Conservation (phyloP, 495 filamentous ascomycete species). For the Aspergillus nidulans region DNA sequence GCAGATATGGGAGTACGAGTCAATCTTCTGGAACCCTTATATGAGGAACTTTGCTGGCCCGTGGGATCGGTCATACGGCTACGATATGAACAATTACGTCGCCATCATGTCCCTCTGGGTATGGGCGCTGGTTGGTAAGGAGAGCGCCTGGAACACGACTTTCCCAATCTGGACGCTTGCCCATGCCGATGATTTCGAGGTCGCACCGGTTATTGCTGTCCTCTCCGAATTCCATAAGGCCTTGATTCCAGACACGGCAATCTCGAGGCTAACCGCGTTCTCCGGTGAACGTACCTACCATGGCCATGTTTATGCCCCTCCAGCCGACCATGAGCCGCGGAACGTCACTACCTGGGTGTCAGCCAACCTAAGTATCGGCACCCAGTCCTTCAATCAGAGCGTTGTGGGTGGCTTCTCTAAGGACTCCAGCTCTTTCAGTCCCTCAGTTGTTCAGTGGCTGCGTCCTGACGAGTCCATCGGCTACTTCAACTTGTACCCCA, state of each 20-base stretch:
- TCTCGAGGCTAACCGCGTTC: slow-evolving; percentile 27
- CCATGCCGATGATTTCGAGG: slow-evolving; percentile 36
- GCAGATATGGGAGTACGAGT: slow-evolving; percentile 8
- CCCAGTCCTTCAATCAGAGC: slow-evolving; percentile 32
- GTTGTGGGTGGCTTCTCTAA: slow-evolving; percentile 33
- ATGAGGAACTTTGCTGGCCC: slow-evolving; percentile 39
- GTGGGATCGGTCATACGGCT: slow-evolving; percentile 42
- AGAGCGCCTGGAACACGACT: slow-evolving; percentile 9
- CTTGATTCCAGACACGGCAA: slow-evolving; percentile 15
- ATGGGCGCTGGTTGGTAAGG: slow-evolving; percentile 32
- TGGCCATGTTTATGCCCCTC: slow-evolving; percentile 33
- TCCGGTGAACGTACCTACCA: slow-evolving; percentile 32
- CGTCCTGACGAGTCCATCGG: slow-evolving; percentile 14
- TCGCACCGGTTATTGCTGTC: slow-evolving; percentile 32
- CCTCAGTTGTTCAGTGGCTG: slow-evolving; percentile 35
- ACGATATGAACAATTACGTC: slow-evolving; percentile 40
- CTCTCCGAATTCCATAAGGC: slow-evolving; percentile 25
- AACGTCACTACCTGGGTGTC: slow-evolving; percentile 39
- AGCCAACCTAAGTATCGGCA: slow-evolving; percentile 35
- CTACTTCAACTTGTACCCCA: slow-evolving; percentile 27
- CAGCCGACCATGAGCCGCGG: slow-evolving; percentile 34
- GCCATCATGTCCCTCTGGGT: slow-evolving; percentile 32
- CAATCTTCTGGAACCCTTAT: slow-evolving; percentile 30
- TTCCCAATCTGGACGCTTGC: slow-evolving; percentile 29
- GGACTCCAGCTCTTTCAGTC: slow-evolving; percentile 31